Conservation (phyloP, 2,329 filamentous ascomycete species). For the Pseudocercospora cruenta region DNA sequence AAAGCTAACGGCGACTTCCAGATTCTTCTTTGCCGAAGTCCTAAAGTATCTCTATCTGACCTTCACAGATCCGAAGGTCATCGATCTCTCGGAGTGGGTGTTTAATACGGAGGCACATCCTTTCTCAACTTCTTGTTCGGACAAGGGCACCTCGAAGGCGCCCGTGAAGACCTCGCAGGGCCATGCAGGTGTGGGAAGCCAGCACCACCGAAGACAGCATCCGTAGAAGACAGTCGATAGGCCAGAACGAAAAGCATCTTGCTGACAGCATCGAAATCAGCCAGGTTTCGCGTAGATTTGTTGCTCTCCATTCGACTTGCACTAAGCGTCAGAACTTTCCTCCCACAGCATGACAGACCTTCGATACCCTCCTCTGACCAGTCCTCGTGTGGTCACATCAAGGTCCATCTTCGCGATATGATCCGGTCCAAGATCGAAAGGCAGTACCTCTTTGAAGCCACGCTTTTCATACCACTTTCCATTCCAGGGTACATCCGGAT, state of each 20-base stretch:
- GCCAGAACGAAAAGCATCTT: neutral
- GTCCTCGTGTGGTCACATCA: slow-evolving; percentile 14
- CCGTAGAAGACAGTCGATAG: neutral
- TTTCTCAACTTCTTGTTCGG: slow-evolving; percentile 31
- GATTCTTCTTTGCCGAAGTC: slow-evolving; percentile 75
- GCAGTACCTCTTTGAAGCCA: slow-evolving; percentile 21
- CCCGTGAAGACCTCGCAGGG: neutral
- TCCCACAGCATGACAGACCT: slow-evolving; percentile 26
- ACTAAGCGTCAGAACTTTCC: neutral
- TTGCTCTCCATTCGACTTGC: neutral
- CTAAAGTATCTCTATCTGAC: slow-evolving; percentile 64
- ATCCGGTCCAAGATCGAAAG: slow-evolving; percentile 15
- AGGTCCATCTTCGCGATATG: slow-evolving; percentile 23
- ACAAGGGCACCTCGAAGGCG: neutral
- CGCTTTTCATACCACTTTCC: slow-evolving; percentile 24
- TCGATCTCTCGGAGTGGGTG: slow-evolving; percentile 52
- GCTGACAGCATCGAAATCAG: neutral
- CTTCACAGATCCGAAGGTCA: slow-evolving; percentile 47
- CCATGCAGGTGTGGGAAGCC: neutral
- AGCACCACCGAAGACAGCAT: neutral
- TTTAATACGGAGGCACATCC: slow-evolving; percentile 54
- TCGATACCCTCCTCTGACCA: slow-evolving; percentile 14
- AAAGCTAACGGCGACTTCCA: slow-evolving; percentile 7
- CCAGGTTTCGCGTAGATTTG: neutral
- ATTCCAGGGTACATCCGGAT: slow-evolving; percentile 25